Evolutionary conservation across 2,329 filamentous ascomycete species (phyloP).

Genomic region (Drechslerella coelobrocha): DNA sequence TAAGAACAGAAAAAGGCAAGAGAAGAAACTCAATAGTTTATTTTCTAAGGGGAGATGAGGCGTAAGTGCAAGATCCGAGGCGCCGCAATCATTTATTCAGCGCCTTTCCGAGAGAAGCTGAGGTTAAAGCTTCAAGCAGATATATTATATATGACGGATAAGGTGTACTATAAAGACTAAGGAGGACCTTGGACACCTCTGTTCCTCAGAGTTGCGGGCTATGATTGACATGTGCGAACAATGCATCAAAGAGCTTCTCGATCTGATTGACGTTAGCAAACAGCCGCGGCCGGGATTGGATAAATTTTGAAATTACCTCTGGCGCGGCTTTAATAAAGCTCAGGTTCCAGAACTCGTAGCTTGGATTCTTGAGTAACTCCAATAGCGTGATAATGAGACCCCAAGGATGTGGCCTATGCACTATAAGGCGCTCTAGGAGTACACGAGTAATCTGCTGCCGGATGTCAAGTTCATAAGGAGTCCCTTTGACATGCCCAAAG

Average conservation of each 20-base stretch:
- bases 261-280: slow-evolving; percentile 56
- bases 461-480: slow-evolving; percentile 79
- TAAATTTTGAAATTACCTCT: slow-evolving; percentile 67
- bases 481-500: slow-evolving; percentile 76
- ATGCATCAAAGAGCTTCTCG: slow-evolving; percentile 60
- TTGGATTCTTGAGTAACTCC: slow-evolving; percentile 89
- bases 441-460: slow-evolving; percentile 90
- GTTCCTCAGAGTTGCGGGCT: slow-evolving; percentile 33
- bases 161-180: background rate
- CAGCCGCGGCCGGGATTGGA: no score
- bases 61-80: slow-evolving; percentile 17
- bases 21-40: slow-evolving; percentile 11
- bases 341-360: slow-evolving; percentile 89
- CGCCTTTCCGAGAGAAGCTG: background rate
- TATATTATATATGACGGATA: slow-evolving; percentile 30
- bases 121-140: background rate
- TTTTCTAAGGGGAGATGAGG: slow-evolving; percentile 22
- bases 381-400: slow-evolving; percentile 86
- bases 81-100: slow-evolving; percentile 1
- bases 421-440: slow-evolving; percentile 83
- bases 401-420: slow-evolving; percentile 94
- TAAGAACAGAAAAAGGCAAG: slow-evolving; percentile 25
- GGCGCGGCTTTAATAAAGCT: slow-evolving; percentile 89
- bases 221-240: slow-evolving; percentile 60
- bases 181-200: background rate